Evolutionary conservation across 805 yeast genomes (phyloP).

Genomic region (Candida boleticola): DNA sequence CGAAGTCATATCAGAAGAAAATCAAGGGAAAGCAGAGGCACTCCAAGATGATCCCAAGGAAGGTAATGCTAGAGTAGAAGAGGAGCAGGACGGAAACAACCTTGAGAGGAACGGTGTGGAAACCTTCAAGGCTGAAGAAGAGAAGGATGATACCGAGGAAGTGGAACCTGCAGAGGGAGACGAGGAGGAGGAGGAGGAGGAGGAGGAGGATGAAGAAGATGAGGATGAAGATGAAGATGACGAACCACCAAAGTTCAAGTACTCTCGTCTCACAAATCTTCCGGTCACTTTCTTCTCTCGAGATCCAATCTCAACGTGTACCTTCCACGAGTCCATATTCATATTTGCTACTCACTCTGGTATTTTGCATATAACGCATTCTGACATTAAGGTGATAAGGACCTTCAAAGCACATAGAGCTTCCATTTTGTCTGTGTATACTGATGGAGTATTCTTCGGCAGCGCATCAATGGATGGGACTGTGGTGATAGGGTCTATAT

Average conservation of each 20-base stretch:
- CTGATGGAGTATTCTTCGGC: constrained; percentile 74
- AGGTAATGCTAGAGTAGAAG: background rate
- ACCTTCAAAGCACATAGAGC: constrained; percentile 85
- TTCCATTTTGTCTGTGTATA: constrained; percentile 68
- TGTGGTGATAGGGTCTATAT: constrained; percentile 72
- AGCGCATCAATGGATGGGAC: constrained; percentile 95
- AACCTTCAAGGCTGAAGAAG: no score
- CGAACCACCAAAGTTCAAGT: constrained; percentile 73
- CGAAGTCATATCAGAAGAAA: background rate
- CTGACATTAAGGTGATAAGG: constrained; percentile 60
- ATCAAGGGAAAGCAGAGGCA: background rate
- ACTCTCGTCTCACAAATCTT: constrained; percentile 63
- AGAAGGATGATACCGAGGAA: constrained; percentile 10
- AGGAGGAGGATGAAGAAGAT: background rate
- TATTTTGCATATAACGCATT: constrained; percentile 61
- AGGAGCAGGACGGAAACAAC: constrained; percentile 1
- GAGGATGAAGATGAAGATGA: constrained; percentile 46
- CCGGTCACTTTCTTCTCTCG: constrained; percentile 69
- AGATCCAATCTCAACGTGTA: constrained; percentile 77
- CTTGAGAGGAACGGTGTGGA: no score
- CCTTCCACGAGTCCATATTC: constrained; percentile 56
- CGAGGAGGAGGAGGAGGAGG: constrained; percentile 9
- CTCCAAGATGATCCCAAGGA: background rate
- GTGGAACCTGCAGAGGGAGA: no score
- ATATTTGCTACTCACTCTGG: constrained; percentile 93